Conservation (phyloP, 768 basidiomycete species). For the Pleurotus sapidus region DNA sequence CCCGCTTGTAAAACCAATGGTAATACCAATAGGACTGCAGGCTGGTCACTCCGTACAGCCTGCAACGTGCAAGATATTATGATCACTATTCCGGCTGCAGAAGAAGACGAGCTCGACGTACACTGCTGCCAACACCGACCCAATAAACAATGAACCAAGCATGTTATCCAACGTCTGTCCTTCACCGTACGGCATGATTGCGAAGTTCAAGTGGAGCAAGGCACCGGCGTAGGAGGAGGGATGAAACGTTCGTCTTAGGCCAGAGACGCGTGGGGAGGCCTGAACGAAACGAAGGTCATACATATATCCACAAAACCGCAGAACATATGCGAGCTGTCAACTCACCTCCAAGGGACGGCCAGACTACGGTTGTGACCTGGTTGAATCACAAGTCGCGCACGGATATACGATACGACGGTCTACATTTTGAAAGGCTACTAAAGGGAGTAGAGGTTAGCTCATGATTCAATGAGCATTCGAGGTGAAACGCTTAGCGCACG, state of each 20-base stretch:
- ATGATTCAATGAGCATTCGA: not conserved
- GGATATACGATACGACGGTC: not conserved
- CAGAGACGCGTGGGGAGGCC: not conserved
- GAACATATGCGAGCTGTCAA: not conserved
- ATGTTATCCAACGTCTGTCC: conserved; percentile 5
- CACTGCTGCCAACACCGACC: conserved; percentile 5
- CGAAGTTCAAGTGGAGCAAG: not conserved
- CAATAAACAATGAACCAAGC: conserved; percentile 4
- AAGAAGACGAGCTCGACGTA: not conserved
- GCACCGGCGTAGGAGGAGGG: not conserved
- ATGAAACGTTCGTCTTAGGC: not conserved
- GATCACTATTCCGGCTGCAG: no score
- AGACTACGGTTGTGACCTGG: not conserved
- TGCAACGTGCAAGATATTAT: not conserved
- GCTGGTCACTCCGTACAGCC: conserved; percentile 18
- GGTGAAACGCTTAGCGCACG: not conserved
- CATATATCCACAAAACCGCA: not conserved
- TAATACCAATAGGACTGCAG: conserved; percentile 18
- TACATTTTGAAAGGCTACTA: not conserved
- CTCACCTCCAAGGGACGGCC: not conserved
- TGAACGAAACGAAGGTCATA: not conserved
- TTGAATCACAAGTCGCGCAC: not conserved
- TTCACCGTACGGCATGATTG: not conserved
- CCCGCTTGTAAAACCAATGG: conserved; percentile 14
- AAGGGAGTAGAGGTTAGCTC: not conserved